A percentile compares a stretch with the other conserved stretches of the same genome.
Evolutionary conservation across 192 early-diverging fungal species (phyloP).

Genomic region (Powellomyces hirtus): DNA sequence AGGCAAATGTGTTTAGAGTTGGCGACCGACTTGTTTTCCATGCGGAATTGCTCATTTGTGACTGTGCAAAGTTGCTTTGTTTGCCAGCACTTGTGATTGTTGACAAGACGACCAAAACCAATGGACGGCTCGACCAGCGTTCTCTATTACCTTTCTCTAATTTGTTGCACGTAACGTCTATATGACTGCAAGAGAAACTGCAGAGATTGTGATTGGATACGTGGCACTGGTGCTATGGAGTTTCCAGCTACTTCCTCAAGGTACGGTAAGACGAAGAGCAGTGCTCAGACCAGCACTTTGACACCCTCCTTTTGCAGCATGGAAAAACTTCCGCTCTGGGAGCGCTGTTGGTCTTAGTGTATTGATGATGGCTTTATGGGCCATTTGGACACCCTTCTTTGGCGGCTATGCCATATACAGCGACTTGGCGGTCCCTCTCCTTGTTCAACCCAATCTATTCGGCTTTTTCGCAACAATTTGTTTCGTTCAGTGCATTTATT

Average conservation of each 20-base stretch:
- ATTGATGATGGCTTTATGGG: constrained; percentile 23
- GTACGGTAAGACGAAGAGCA: background rate
- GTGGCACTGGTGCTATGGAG: constrained; percentile 21
- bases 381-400: constrained; percentile 25
- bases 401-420: constrained; percentile 10
- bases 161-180: too few species aligned
- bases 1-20: too few species aligned
- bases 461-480: constrained; percentile 25
- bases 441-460: constrained; percentile 30
- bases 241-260: constrained; percentile 28
- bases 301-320: background rate
- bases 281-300: background rate
- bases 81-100: too few species aligned
- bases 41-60: too few species aligned
- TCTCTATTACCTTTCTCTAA: too few species aligned
- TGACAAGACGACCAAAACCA: too few species aligned
- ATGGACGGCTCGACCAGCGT: too few species aligned
- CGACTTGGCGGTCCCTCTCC: background rate
- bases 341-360: constrained; percentile 7
- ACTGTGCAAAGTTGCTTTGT: too few species aligned
- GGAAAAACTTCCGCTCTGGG: constrained; percentile 4
- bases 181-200: too few species aligned
- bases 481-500: constrained; percentile 20
- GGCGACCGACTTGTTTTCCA: too few species aligned
- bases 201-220: constrained; percentile 13